Conservation (phyloP, 768 basidiomycete species). For the Lactarius trivialis region DNA sequence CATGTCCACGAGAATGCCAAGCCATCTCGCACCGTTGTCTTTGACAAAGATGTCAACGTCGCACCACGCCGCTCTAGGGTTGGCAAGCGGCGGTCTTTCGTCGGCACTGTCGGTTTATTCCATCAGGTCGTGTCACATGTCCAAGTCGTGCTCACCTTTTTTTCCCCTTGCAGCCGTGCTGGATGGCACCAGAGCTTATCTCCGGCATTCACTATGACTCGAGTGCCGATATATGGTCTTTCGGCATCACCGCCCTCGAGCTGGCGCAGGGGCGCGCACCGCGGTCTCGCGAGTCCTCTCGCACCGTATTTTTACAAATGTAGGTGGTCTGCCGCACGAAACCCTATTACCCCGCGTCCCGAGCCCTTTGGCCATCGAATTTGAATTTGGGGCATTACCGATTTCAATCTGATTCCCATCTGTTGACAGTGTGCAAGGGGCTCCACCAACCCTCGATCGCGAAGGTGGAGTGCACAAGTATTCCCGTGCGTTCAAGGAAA, state of each 20-base stretch:
- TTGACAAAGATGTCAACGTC: conserved; percentile 25
- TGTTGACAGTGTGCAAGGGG: conserved; percentile 59
- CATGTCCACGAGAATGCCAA: conserved; percentile 8
- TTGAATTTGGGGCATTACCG: neutral
- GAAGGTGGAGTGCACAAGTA: conserved; percentile 68
- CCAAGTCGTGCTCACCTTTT: neutral
- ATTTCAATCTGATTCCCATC: neutral
- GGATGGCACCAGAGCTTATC: conserved; percentile 97
- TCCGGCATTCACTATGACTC: conserved; percentile 78
- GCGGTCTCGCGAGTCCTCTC: conserved; percentile 66
- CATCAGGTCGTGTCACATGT: neutral
- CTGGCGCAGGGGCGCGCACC: conserved; percentile 84
- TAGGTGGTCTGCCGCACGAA: conserved; percentile 28
- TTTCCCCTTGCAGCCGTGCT: conserved; percentile 62
- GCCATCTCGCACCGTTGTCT: conserved; percentile 31
- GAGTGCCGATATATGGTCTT: conserved; percentile 92
- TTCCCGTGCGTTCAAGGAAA: conserved; percentile 74
- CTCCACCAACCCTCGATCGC: conserved; percentile 70
- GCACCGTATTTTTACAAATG: conserved; percentile 71
- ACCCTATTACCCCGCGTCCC: neutral
- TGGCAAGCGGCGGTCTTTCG: conserved; percentile 86
- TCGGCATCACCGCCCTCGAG: conserved; percentile 93
- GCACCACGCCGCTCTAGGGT: conserved; percentile 36
- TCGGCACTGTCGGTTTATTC: conserved; percentile 63
- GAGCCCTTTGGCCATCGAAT: neutral